Conservation (phyloP, 2,329 filamentous ascomycete species). For the Cladosporium oxysporum region DNA sequence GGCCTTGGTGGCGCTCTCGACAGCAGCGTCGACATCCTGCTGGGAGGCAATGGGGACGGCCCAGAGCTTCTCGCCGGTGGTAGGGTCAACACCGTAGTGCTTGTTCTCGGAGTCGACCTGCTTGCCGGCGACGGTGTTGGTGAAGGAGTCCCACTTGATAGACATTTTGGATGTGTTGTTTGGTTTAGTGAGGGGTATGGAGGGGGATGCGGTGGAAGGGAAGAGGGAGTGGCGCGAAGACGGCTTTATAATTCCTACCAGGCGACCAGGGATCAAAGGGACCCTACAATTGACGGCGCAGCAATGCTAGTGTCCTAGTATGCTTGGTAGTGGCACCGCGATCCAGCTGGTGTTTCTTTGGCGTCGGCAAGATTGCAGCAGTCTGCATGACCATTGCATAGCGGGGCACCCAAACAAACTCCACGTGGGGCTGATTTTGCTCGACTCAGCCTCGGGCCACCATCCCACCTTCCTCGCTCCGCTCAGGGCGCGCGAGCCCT, state of each 20-base stretch:
- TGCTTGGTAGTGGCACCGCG: not conserved
- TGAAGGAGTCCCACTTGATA: conserved; percentile 42
- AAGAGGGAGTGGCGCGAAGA: not conserved
- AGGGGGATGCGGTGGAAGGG: not conserved
- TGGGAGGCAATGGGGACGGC: conserved; percentile 40
- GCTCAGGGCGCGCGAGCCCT: not conserved
- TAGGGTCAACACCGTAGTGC: conserved; percentile 39
- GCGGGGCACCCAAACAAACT: not conserved
- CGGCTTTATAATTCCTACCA: conserved; percentile 4
- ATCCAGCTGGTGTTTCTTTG: not conserved
- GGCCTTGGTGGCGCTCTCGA: conserved; percentile 39
- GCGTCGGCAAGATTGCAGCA: conserved; percentile 2
- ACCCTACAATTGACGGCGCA: not conserved
- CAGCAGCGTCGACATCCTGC: conserved; percentile 43
- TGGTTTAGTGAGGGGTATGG: not conserved
- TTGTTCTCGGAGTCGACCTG: conserved; percentile 33
- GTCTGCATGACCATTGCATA: conserved; percentile 4
- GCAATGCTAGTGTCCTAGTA: not conserved
- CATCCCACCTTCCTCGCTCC: not conserved
- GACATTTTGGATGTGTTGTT: conserved; percentile 40
- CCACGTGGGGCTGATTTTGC: not conserved
- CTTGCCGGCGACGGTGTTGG: conserved; percentile 44
- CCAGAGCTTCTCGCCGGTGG: conserved; percentile 41
- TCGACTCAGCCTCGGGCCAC: not conserved
- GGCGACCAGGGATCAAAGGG: not conserved